A percentile compares a stretch with the other conserved stretches of the same genome.
phyloP scores from a whole-genome alignment of 805 yeast genomes.

The Wickerhamomyces alni region DNA sequence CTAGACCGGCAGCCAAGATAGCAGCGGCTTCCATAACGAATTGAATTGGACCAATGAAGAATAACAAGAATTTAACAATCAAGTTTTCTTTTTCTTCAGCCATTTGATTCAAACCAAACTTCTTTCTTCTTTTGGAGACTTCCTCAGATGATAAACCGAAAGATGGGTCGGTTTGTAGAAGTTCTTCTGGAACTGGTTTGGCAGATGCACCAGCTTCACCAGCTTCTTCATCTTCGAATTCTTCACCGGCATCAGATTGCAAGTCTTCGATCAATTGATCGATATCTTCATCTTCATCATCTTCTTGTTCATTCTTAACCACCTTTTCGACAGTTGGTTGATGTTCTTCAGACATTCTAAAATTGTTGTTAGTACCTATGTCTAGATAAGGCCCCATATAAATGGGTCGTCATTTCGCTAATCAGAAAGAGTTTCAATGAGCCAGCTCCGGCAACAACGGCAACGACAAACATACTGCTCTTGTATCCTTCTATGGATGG shows the following conservation, averaged over 20 bases:
- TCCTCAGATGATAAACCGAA: conserved; percentile 75
- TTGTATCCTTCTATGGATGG: no score
- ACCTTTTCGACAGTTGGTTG: conserved; percentile 54
- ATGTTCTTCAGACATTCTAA: conserved; percentile 3
- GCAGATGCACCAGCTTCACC: conserved; percentile 48
- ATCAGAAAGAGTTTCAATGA: no score
- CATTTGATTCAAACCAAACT: conserved; percentile 87
- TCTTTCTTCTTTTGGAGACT: conserved; percentile 79
- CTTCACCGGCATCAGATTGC: conserved; percentile 58
- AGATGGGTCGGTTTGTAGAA: conserved; percentile 75
- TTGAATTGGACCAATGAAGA: conserved; percentile 93
- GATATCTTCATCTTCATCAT: conserved; percentile 64
- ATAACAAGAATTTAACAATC: conserved; percentile 73
- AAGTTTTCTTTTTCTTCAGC: conserved; percentile 81
- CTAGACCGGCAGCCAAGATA: conserved; percentile 88
- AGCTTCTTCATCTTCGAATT: conserved; percentile 40
- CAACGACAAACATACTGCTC: no score
- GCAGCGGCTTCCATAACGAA: conserved; percentile 98
- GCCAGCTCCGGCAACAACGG: no score
- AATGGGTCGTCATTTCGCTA: no score
- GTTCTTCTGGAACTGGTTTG: conserved; percentile 81
- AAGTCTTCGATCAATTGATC: conserved; percentile 73
- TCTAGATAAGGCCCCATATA: no score
- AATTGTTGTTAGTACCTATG: no score
- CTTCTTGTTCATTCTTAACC: conserved; percentile 44